Evolutionary conservation across 2,329 filamentous ascomycete genomes (phyloP).

Genomic region (Corinectria fuckeliana): DNA sequence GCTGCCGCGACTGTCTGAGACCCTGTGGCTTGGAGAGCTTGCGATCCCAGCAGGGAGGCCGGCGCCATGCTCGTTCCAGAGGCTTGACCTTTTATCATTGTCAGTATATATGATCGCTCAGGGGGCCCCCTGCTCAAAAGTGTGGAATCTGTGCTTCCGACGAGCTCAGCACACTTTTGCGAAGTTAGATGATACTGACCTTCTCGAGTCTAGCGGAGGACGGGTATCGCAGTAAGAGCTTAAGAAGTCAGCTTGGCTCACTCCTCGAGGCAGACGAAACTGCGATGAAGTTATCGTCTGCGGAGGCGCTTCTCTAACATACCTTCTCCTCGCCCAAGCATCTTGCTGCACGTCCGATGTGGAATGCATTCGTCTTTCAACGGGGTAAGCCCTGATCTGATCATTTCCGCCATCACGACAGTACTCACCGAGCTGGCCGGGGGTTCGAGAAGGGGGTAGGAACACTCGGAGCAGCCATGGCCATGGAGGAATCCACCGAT

Average conservation of each 20-base stretch:
- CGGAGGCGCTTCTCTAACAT: not conserved
- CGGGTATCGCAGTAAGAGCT: constrained; percentile 25
- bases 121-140: not conserved
- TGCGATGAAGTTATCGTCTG: not conserved
- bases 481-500: constrained; percentile 41
- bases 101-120: constrained; percentile 13
- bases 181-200: constrained; percentile 29
- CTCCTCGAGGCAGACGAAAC: not conserved
- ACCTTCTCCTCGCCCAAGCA: constrained; percentile 31
- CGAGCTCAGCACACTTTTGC: too few species aligned
- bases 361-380: constrained; percentile 29
- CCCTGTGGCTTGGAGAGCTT: constrained; percentile 33
- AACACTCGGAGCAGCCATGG: constrained; percentile 15
- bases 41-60: constrained; percentile 7
- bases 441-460: constrained; percentile 30
- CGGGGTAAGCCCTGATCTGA: constrained; percentile 15
- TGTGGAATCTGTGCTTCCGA: not conserved
- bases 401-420: not conserved
- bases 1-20: constrained; percentile 60
- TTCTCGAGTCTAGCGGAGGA: constrained; percentile 28
- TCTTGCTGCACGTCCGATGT: constrained; percentile 32
- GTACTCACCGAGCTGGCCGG: constrained; percentile 37
- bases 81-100: constrained; percentile 26
- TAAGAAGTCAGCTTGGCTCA: constrained; percentile 11
- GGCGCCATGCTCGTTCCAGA: constrained; percentile 31